Evolutionary conservation across 257 asterid genomes (phyloP).

Genomic region (Verbascum thapsus): DNA sequence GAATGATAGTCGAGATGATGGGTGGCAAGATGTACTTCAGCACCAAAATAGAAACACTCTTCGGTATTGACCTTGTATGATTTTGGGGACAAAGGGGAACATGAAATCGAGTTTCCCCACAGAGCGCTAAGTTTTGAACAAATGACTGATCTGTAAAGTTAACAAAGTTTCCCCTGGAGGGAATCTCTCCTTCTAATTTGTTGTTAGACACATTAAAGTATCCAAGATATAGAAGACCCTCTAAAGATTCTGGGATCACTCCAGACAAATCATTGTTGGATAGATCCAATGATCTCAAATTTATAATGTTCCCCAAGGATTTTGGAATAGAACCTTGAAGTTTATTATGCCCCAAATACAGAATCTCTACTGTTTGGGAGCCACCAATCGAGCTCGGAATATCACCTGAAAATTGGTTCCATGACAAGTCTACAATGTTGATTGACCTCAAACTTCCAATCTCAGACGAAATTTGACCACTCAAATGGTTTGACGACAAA

Average conservation of each 20-base stretch:
- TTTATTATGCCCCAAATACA: constrained; percentile 31
- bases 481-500: constrained; percentile 33
- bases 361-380: background rate
- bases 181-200: constrained; percentile 33
- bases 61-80: background rate
- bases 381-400: constrained; percentile 31
- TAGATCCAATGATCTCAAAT: constrained; percentile 26
- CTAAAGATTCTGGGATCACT: constrained; percentile 32
- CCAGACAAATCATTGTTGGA: constrained; percentile 36
- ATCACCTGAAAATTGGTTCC: constrained; percentile 22
- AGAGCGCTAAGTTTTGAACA: constrained; percentile 28
- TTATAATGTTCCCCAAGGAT: constrained; percentile 16
- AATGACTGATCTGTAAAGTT: constrained; percentile 30
- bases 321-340: constrained; percentile 36
- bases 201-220: constrained; percentile 31
- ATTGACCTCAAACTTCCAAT: constrained; percentile 28
- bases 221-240: constrained; percentile 15
- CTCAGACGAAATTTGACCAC: constrained; percentile 27
- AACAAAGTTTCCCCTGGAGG: constrained; percentile 29
- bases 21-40: constrained; percentile 17
- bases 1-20: background rate
- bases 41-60: background rate
- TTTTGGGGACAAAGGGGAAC: constrained; percentile 25
- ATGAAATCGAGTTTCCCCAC: constrained; percentile 20
- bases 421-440: constrained; percentile 15